phyloP scores from a whole-genome alignment of 129 eudicot species.

The Heracleum sosnowskyi region DNA sequence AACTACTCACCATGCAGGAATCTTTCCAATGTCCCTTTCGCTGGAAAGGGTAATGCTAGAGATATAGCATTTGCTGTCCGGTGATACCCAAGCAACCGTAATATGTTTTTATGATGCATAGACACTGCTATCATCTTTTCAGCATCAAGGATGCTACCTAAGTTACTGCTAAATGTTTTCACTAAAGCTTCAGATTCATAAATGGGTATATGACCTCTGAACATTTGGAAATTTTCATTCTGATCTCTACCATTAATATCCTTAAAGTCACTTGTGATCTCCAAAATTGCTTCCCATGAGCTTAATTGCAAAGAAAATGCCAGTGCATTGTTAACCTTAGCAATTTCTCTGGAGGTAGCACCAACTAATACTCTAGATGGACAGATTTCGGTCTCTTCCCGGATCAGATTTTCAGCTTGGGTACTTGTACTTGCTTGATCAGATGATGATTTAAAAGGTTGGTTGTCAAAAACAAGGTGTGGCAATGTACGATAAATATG shows the following conservation, averaged over 20 bases:
- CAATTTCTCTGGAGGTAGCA: neutral
- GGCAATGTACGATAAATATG: constrained; percentile 28
- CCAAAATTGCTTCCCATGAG: constrained; percentile 34
- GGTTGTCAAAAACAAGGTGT: constrained; percentile 25
- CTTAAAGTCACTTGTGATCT: constrained; percentile 31
- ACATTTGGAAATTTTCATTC: constrained; percentile 25
- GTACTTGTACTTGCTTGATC: constrained; percentile 21
- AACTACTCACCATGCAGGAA: constrained; percentile 30
- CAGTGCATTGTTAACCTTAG: neutral
- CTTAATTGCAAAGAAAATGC: constrained; percentile 24
- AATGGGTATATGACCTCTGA: constrained; percentile 18
- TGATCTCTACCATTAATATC: constrained; percentile 16
- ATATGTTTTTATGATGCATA: constrained; percentile 44
- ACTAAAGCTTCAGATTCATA: constrained; percentile 16
- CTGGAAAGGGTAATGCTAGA: constrained; percentile 31
- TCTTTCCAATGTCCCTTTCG: constrained; percentile 25
- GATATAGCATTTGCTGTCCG: constrained; percentile 31
- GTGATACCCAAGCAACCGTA: constrained; percentile 37
- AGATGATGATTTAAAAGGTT: constrained; percentile 25
- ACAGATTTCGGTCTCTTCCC: neutral
- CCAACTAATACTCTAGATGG: no score
- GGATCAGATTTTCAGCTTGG: neutral
- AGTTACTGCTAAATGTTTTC: constrained; percentile 30
- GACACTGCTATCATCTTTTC: constrained; percentile 40
- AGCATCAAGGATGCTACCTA: constrained; percentile 23